Percentiles rank a stretch among this genome's conserved stretches.
phyloP scores from a whole-genome alignment of 148 eudicot species.

The Heliamphora exappendiculata region DNA sequence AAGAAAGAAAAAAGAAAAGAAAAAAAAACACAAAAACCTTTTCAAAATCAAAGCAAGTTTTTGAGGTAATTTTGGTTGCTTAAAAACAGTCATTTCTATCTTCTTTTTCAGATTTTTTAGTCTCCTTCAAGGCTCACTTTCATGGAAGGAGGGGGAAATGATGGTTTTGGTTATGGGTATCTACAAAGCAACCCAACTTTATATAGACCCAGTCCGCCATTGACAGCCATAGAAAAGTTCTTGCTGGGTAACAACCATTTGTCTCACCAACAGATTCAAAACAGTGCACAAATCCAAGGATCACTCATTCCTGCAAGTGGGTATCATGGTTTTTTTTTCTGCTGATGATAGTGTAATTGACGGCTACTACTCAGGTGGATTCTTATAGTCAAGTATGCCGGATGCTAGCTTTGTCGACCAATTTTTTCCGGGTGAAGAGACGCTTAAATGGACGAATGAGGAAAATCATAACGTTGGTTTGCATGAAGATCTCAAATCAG shows the following conservation, averaged over 20 bases:
- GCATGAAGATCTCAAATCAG: neutral
- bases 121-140: neutral
- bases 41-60: neutral
- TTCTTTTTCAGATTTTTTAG: neutral
- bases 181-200: slow-evolving; percentile 16
- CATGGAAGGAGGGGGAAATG: slow-evolving; percentile 28
- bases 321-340: neutral
- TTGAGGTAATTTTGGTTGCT: neutral
- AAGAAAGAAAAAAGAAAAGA: no score
- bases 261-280: neutral
- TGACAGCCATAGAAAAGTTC: slow-evolving; percentile 45
- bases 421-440: slow-evolving; percentile 7
- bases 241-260: slow-evolving; percentile 19
- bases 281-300: slow-evolving; percentile 7
- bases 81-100: neutral
- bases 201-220: slow-evolving; percentile 30
- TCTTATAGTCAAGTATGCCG: slow-evolving; percentile 10
- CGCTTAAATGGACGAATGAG: slow-evolving; percentile 8
- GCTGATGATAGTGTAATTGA: slow-evolving; percentile 10
- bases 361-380: neutral
- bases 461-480: slow-evolving; percentile 10
- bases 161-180: slow-evolving; percentile 20
- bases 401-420: neutral
- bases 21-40: neutral
- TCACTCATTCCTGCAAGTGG: neutral